Base-by-base conservation (phyloP, 768 basidiomycete species). In the Pulveroboletus sp. region DNA sequence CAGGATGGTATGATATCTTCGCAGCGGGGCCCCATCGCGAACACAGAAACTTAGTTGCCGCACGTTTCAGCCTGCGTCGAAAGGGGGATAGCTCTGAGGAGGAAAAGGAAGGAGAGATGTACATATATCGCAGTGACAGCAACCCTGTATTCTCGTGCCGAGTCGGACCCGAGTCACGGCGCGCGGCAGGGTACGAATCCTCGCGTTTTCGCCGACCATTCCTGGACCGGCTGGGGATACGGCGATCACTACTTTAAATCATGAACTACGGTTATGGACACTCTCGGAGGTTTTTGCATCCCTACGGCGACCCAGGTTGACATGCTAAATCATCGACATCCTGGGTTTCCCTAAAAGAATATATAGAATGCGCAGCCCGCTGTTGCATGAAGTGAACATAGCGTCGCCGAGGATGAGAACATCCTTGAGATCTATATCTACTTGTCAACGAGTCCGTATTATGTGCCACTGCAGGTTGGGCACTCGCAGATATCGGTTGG, bases 281-380 rank as follows among this genome's bases (percentile, higher is more conserved):
- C 32, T 56, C 53, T 48, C 57, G 48, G 52, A 4, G 37, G 41
- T 2, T 53, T 54, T 58, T 34, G 12, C 22, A 11, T 39, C 24
- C 32, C 35, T 47, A 20, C 35, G 40, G 45, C 19, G 34, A 24
- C 16, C 13, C n/a, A n/a, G n/a, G n/a, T n/a, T n/a, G n/a, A 14
- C 5, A 19, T 40, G 37, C 27, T 29, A 29, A 32, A 44, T 31
- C 41, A 19, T n/a, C 40, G 30, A 16, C n/a, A n/a, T n/a, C n/a
- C n/a, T 12, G 6, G 36, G 20, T 32, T 51, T 17, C 50, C 36
- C 20, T 7, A 17, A 40, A n/a, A 29, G 12, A 14, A 17, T n/a
- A 19, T 27, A 10, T 43, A 23, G 36, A 24, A 51, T 38, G 27
- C 14, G 31, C 16, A 12, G 14, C 14, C 5, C 16, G 24, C 16